A percentile compares a stretch with the other conserved stretches of the same genome.
These are phyloP conservation scores for Erythrophleum fordii DNA, from an alignment of 306 rosid species.

Conservation along the genomic window DNA sequence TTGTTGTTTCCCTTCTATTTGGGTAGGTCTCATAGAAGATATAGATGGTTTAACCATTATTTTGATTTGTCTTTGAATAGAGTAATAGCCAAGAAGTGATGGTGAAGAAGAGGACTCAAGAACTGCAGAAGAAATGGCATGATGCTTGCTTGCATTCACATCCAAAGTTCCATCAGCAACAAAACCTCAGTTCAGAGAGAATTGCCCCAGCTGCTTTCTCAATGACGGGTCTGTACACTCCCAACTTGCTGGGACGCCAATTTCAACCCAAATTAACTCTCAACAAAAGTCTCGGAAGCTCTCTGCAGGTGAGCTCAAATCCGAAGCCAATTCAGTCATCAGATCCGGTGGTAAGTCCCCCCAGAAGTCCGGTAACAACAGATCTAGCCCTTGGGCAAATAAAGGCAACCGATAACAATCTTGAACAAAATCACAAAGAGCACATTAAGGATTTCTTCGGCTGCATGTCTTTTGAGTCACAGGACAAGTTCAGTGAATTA, in stretches of 20 bases:
- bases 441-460: constrained; percentile 69
- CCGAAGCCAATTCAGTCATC: constrained; percentile 47
- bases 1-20: neutral
- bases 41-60: constrained; percentile 3
- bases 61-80: constrained; percentile 46
- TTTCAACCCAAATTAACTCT: constrained; percentile 65
- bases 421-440: constrained; percentile 55
- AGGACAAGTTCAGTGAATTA: constrained; percentile 58
- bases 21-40: neutral
- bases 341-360: constrained; percentile 45
- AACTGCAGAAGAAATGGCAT: constrained; percentile 83
- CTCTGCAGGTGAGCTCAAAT: constrained; percentile 63
- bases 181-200: constrained; percentile 60
- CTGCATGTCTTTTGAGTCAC: constrained; percentile 71
- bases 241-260: constrained; percentile 61
- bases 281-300: constrained; percentile 66
- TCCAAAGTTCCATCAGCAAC: constrained; percentile 78
- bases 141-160: constrained; percentile 73
- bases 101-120: constrained; percentile 63
- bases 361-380: constrained; percentile 67
- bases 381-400: constrained; percentile 84
- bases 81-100: constrained; percentile 51
- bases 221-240: constrained; percentile 58
- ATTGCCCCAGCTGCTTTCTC: constrained; percentile 58
- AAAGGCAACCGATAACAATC: constrained; percentile 42